Evolutionary conservation across 345 rosid species (phyloP), one percentile per base, ranked within the genome.

Genomic region (Citrus australasica): DNA sequence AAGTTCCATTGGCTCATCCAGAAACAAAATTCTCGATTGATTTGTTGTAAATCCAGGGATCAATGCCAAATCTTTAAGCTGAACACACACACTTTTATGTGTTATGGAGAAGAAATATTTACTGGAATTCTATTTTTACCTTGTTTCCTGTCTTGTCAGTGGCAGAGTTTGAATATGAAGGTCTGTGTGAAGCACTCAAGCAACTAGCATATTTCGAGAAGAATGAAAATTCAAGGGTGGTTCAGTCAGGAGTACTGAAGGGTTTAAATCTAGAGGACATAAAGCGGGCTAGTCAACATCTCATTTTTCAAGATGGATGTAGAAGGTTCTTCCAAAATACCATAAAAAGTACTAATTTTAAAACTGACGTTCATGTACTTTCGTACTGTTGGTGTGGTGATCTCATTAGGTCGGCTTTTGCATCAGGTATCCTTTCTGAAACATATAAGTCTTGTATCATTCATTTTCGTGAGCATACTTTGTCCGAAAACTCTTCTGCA

Each of bases 371-470:
- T 37, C 86, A 89, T 79, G 51, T 89, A 48, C 87, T 89, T 48
- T 87, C 92, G 2, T 89, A 87, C 67, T 85, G 88, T 80, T 87
- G 92, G 92, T 89, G 87, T 76, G 92, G 83, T 30, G 92, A 89
- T 76, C 90, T 89, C 67, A 87, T 89, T 66, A 82, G 92, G 66
- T 84, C 90, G 10, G 87, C 87, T 53, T 85, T 87, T 62, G 76
- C 85, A 73, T 84, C 90, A 84, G 90, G 92, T 89, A 83, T 48
- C 62, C 32, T 60, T 73, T 22, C 27, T 42, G 30, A 24, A 81
- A 67, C 78, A 46, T 28, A 13, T n/a, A 28, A 51, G 24, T 48
- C 4, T 13, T 32, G 4, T 22, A 24, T 53, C 13, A 28, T 55
- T 75, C 13, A 65, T 63, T 64, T 48, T 75, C 19, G 4, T 40